Evolutionary conservation across 305 asterid genomes (phyloP).

Genomic region (Solanum hybrid): DNA sequence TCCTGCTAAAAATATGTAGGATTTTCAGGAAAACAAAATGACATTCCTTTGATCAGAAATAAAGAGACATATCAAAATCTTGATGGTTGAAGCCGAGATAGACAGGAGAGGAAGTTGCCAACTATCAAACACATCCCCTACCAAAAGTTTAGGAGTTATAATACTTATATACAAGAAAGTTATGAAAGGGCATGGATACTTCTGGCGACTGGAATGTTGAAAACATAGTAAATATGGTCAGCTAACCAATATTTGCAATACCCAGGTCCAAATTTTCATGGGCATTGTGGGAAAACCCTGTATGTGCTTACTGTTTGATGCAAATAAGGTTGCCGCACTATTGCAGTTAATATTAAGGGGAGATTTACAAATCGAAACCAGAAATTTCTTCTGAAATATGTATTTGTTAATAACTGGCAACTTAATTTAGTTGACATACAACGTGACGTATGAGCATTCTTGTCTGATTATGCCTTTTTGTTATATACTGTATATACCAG

Average conservation of each 20-base stretch:
- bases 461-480: neutral
- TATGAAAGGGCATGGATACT: neutral
- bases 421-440: neutral
- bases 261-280: neutral
- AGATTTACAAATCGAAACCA: neutral
- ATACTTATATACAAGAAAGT: neutral
- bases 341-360: neutral
- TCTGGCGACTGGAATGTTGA: neutral
- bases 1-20: neutral
- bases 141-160: neutral
- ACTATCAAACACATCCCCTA: neutral
- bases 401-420: neutral
- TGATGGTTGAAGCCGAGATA: neutral
- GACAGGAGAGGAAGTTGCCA: neutral
- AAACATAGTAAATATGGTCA: neutral
- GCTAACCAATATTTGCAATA: neutral
- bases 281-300: neutral
- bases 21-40: neutral
- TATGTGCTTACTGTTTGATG: neutral
- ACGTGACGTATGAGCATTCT: neutral
- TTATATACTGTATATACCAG: neutral
- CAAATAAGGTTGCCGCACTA: neutral
- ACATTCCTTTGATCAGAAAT: neutral
- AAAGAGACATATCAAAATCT: neutral
- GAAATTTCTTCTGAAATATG: constrained; percentile 2